These are phyloP conservation scores for Phytophthora lateralis DNA, from an alignment of 352 stramenopile species.

Conservation along the genomic window DNA sequence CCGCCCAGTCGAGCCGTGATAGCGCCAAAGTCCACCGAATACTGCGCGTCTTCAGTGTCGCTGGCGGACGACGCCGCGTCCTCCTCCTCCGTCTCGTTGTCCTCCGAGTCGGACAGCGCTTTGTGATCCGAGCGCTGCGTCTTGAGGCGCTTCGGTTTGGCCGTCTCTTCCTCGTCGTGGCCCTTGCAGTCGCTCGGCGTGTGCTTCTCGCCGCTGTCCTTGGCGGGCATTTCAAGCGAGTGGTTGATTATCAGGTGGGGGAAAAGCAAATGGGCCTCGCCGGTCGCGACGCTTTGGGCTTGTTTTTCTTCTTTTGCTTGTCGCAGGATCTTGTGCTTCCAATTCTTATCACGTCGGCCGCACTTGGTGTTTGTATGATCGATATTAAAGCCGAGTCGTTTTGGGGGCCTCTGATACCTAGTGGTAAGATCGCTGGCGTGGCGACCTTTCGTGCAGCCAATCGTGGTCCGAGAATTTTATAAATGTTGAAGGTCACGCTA, in stretches of 20 bases:
- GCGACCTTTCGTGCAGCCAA: constrained; percentile 18
- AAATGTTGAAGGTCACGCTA: not conserved
- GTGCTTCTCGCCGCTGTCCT: constrained; percentile 38
- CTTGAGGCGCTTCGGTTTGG: constrained; percentile 43
- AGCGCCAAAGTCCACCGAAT: constrained; percentile 45
- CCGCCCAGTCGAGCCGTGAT: constrained; percentile 46
- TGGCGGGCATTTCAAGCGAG: constrained; percentile 29
- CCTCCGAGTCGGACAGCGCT: constrained; percentile 20
- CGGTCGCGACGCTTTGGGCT: constrained; percentile 33
- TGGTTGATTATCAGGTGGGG: constrained; percentile 8
- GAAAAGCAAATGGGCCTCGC: constrained; percentile 18
- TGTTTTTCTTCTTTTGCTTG: constrained; percentile 25
- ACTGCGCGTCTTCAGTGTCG: constrained; percentile 37
- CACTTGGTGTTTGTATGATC: constrained; percentile 1
- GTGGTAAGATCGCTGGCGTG: constrained; percentile 24
- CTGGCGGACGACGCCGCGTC: constrained; percentile 30
- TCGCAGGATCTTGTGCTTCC: constrained; percentile 31
- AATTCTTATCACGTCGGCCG: constrained; percentile 5
- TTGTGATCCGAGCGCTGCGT: constrained; percentile 22
- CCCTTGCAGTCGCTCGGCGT: constrained; percentile 34
- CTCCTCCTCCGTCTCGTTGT: constrained; percentile 39
- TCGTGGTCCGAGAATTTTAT: constrained; percentile 7
- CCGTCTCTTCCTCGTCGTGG: constrained; percentile 17
- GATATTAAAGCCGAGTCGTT: constrained; percentile 3
- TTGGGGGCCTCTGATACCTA: constrained; percentile 3